Evolutionary conservation across 2,329 filamentous ascomycete genomes (phyloP), one percentile per base, ranked within the genome.

Genomic region (Pezicula rhizophila): DNA sequence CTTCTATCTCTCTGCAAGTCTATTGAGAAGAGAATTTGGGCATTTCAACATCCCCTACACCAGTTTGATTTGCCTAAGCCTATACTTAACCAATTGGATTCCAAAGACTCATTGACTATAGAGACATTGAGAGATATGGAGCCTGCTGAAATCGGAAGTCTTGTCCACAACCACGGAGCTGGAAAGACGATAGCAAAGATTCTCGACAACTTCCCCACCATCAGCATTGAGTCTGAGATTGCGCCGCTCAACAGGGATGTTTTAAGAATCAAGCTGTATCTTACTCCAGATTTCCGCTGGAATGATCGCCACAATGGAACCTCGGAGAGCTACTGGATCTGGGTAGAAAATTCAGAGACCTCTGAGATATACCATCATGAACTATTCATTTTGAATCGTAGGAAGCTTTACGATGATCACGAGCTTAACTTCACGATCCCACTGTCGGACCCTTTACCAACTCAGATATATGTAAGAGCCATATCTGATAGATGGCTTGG

Each of bases 361-460:
- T 91, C 89, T 0, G 91, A 97, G 67, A 97, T 99, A 37, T 97
- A 96, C 61, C 93, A 99, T 60, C 89, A 97, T 56, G 93, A 99
- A 65, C 96, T 86, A 68, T 97, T 99, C 69, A 93, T 99, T 49
- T 76, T 99, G 5, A 95, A 83, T 53, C 79, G 90, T 54, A 88
- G 82, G 67, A 96, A 96, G 74, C 76, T 99, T 2, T 82, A 95
- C 57, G 91, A 97, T 64, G 88, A 93, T n/a, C 93, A 99, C 59
- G 93, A 99, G 68, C 79, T 99, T 42, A 96, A 93, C 68, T 99
- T 99, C 61, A 97, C 93, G 0, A 99, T 99, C 43, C 93, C 95
- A 0, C 72, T 99, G 1, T 87, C 91, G 0, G 93, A 99, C 64
- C 95, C 93, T 1, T 70, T 99, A 3, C 93, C 93, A 0, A 90